These are phyloP conservation scores for Sporothrix protearum DNA, from an alignment of 2,329 filamentous ascomycete genomes.

Conservation along the genomic window DNA sequence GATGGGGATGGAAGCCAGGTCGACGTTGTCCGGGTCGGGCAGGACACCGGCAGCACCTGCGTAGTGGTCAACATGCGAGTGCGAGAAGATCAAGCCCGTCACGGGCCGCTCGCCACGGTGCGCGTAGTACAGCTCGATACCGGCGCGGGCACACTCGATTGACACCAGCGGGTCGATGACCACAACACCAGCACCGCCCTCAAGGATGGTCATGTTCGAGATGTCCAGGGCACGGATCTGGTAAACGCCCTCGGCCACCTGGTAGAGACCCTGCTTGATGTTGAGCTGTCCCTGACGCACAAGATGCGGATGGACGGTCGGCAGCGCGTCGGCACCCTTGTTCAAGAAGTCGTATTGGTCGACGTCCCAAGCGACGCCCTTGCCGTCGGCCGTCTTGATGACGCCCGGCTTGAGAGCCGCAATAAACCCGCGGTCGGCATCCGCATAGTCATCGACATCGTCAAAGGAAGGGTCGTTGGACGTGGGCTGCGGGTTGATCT, in stretches of 20 bases:
- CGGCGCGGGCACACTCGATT: conserved; percentile 11
- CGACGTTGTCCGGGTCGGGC: neutral
- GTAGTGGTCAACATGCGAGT: conserved; percentile 20
- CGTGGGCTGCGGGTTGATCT: neutral
- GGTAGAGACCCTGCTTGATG: conserved; percentile 18
- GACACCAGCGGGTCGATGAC: conserved; percentile 16
- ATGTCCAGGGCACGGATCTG: conserved; percentile 22
- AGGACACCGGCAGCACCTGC: conserved; percentile 4
- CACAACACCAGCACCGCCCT: conserved; percentile 12
- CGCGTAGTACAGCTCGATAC: conserved; percentile 10
- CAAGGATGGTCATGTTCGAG: conserved; percentile 20
- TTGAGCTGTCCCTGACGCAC: conserved; percentile 18
- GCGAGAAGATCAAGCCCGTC: conserved; percentile 16
- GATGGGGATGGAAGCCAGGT: conserved; percentile 1
- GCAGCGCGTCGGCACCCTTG: neutral
- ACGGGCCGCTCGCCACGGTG: conserved; percentile 18
- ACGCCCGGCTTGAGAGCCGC: conserved; percentile 5
- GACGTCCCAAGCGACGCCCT: conserved; percentile 5
- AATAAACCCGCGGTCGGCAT: conserved; percentile 15
- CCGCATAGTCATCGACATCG: conserved; percentile 2
- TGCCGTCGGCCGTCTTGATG: conserved; percentile 15
- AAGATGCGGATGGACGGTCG: conserved; percentile 18
- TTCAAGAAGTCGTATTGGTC: conserved; percentile 3
- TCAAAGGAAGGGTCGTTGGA: conserved; percentile 14
- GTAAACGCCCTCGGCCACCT: conserved; percentile 9